Evolutionary conservation across 106 monocot genomes (phyloP).

Genomic region (Cymbidium sinense): DNA sequence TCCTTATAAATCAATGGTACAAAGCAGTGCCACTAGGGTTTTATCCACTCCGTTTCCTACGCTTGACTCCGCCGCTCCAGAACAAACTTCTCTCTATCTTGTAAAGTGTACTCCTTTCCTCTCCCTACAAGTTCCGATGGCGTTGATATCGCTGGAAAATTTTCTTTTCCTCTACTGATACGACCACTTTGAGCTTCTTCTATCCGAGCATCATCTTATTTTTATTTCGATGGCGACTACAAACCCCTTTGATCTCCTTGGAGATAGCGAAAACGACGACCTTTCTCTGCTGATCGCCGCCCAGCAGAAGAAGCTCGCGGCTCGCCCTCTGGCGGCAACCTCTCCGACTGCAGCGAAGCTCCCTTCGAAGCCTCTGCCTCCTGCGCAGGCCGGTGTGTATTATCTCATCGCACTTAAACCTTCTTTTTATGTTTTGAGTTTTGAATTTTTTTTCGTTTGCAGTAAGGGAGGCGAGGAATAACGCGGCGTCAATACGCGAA

Average conservation of each 20-base stretch:
- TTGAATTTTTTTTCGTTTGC: background rate
- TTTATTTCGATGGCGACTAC: slow-evolving; percentile 21
- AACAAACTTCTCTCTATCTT: background rate
- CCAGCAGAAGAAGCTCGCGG: slow-evolving; percentile 39
- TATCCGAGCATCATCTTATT: background rate
- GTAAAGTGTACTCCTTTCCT: background rate
- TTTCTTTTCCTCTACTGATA: background rate
- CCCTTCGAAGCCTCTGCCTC: slow-evolving; percentile 53
- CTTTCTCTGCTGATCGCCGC: slow-evolving; percentile 41
- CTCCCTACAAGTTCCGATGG: background rate
- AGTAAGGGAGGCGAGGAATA: slow-evolving; percentile 41
- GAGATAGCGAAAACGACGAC: slow-evolving; percentile 51
- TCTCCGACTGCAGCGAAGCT: slow-evolving; percentile 40
- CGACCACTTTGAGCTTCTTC: background rate
- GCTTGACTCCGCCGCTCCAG: background rate
- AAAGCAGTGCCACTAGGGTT: background rate
- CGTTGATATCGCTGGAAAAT: background rate
- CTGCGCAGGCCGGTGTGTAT: slow-evolving; percentile 28
- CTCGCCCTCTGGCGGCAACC: slow-evolving; percentile 18
- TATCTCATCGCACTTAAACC: background rate
- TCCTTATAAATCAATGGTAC: background rate
- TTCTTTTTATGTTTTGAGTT: background rate
- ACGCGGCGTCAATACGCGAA: slow-evolving; percentile 19
- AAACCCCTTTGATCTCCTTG: slow-evolving; percentile 59
- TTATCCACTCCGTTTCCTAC: background rate